phyloP scores from a whole-genome alignment of 805 yeast species.

The Candida xyloterini region DNA sequence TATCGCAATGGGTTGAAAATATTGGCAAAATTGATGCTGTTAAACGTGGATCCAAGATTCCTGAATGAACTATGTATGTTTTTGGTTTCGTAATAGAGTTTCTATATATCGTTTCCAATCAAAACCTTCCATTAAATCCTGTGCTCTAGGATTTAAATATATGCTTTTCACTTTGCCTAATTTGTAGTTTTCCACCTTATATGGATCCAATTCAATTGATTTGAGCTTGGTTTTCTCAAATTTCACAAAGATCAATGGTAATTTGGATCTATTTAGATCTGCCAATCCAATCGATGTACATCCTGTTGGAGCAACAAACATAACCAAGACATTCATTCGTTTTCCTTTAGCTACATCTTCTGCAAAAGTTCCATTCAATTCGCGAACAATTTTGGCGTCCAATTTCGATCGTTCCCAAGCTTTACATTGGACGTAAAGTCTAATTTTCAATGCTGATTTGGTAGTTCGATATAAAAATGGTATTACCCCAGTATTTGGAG shows the following conservation, averaged over 20 bases:
- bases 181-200: constrained; percentile 36
- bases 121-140: constrained; percentile 35
- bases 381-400: constrained; percentile 48
- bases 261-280: constrained; percentile 42
- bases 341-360: constrained; percentile 21
- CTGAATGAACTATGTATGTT: constrained; percentile 9
- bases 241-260: constrained; percentile 45
- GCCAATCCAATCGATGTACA: constrained; percentile 46
- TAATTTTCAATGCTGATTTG: constrained; percentile 30
- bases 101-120: constrained; percentile 30
- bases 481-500: background rate
- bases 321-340: constrained; percentile 28
- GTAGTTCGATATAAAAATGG: background rate
- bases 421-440: constrained; percentile 55
- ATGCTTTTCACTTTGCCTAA: constrained; percentile 37
- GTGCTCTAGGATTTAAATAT: constrained; percentile 38
- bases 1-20: constrained; percentile 40
- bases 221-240: constrained; percentile 34
- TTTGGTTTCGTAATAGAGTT: constrained; percentile 7
- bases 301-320: constrained; percentile 46
- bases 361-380: constrained; percentile 49
- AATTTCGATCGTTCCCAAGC: constrained; percentile 41
- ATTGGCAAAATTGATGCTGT: constrained; percentile 35
- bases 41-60: constrained; percentile 28
- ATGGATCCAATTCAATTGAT: constrained; percentile 25